phyloP scores from a whole-genome alignment of 768 basidiomycete species.

The Leccinum disarticulatum region DNA sequence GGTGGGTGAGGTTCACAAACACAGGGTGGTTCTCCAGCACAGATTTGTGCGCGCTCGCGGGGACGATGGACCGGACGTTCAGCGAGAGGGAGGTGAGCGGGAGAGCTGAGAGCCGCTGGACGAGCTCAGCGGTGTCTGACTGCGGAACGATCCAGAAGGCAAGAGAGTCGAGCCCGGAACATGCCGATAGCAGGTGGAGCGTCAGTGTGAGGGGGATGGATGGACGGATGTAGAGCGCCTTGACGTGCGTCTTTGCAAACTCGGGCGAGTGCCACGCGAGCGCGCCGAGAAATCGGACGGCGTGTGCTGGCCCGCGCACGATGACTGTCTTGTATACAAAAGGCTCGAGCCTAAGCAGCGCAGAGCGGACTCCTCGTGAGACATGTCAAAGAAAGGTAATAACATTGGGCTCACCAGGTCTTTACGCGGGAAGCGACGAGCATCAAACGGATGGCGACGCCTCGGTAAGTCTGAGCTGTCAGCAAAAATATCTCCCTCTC shows the following conservation, averaged over 20 bases:
- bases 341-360: conserved; percentile 18
- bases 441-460: conserved; percentile 18
- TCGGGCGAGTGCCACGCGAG: conserved; percentile 8
- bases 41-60: background rate
- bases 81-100: conserved; percentile 19
- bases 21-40: conserved; percentile 9
- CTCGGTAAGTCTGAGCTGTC: conserved; percentile 8
- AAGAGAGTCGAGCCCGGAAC: conserved; percentile 15
- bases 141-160: conserved; percentile 18
- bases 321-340: conserved; percentile 21
- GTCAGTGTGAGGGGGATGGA: conserved; percentile 7
- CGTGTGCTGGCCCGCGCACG: conserved; percentile 10
- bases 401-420: conserved; percentile 10
- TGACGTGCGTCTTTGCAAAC: conserved; percentile 13
- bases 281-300: conserved; percentile 10
- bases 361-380: background rate
- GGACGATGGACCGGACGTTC: conserved; percentile 9
- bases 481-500: conserved; percentile 21
- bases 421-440: conserved; percentile 18
- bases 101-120: conserved; percentile 10
- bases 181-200: conserved; percentile 7
- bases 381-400: background rate
- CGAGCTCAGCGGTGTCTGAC: background rate
- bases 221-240: conserved; percentile 18
- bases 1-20: conserved; percentile 17